Evolutionary conservation across 129 eudicot genomes (phyloP), one percentile per base, ranked within the genome.

Genomic region (Centaurea solstitialis): DNA sequence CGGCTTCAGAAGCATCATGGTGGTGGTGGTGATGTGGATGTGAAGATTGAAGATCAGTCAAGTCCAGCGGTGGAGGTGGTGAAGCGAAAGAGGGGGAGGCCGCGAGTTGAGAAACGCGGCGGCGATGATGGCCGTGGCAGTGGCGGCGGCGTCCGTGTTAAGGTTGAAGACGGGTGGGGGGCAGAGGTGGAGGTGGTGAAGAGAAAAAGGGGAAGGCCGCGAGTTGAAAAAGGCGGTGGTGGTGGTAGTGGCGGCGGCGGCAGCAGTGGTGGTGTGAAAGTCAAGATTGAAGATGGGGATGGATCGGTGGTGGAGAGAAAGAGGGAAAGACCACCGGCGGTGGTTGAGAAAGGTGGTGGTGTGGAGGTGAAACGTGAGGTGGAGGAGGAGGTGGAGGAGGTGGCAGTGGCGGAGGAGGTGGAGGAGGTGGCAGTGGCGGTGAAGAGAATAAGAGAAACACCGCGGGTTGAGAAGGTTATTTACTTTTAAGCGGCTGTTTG

Each of bases 401-500:
- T 4, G 37, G 11, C n/a, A n/a, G n/a, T n/a, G n/a, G n/a, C n/a
- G n/a, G n/a, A n/a, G n/a, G n/a, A n/a, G n/a, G n/a, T n/a, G n/a
- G n/a, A n/a, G n/a, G n/a, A n/a, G n/a, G n/a, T n/a, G n/a, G n/a
- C n/a, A n/a, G n/a, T 0, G 62, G 18, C 1, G 65, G 65, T n/a
- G 9, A 57, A 57, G 22, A n/a, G 65, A 43, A 10, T 10, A 43
- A 43, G 53, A 11, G 53, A 13, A 11, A 43, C 17, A 43, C 53
- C 53, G 17, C 17, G 2, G n/a, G n/a, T 11, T 24, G 65, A 6
- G n/a, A 65, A 11, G n/a, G 85, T 82, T 70, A 40, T 76, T 37
- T 82, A 82, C 85, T 82, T 82, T 71, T 82, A 38, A 59, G 37
- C 72, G 47, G 47, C 11, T 41, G 47, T 41, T 41, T 41, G 47